Evolutionary conservation across 805 yeast species (phyloP).

Genomic region (Cyberlindnera euphorbiae): DNA sequence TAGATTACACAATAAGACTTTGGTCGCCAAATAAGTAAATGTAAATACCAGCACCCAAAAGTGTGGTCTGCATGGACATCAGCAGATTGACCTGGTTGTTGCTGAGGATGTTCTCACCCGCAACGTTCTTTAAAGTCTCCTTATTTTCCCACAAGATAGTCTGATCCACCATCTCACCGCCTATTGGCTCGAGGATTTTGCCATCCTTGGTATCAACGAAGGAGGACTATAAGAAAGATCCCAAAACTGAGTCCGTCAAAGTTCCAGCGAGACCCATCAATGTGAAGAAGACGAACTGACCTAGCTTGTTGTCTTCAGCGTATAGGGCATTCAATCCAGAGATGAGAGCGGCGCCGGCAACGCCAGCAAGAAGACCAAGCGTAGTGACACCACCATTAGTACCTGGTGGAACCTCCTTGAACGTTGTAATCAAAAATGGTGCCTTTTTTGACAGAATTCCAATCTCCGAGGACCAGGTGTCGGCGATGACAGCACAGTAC

Average conservation of each 20-base stretch:
- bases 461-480: constrained; percentile 44
- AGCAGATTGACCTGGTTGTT: constrained; percentile 37
- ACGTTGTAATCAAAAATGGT: constrained; percentile 38
- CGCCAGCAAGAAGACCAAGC: constrained; percentile 33
- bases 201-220: constrained; percentile 29
- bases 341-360: constrained; percentile 32
- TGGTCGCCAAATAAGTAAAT: constrained; percentile 6
- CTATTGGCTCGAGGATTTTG: constrained; percentile 25
- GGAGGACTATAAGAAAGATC: constrained; percentile 36
- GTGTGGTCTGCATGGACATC: constrained; percentile 30
- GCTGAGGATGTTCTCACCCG: constrained; percentile 34
- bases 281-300: constrained; percentile 27
- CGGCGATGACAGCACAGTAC: constrained; percentile 41
- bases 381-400: constrained; percentile 42
- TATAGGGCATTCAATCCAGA: constrained; percentile 27
- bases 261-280: constrained; percentile 34
- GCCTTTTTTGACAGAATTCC: constrained; percentile 35
- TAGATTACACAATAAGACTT: neutral
- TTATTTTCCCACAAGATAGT: constrained; percentile 18
- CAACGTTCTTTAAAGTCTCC: constrained; percentile 21
- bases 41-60: constrained; percentile 27
- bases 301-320: constrained; percentile 12
- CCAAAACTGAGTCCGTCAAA: constrained; percentile 37
- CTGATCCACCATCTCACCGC: constrained; percentile 31
- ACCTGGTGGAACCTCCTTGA: constrained; percentile 39